Percentiles rank a stretch among this genome's conserved stretches.
phyloP scores from a whole-genome alignment of 108 stramenopile species.

The Skeletonema costatum region DNA sequence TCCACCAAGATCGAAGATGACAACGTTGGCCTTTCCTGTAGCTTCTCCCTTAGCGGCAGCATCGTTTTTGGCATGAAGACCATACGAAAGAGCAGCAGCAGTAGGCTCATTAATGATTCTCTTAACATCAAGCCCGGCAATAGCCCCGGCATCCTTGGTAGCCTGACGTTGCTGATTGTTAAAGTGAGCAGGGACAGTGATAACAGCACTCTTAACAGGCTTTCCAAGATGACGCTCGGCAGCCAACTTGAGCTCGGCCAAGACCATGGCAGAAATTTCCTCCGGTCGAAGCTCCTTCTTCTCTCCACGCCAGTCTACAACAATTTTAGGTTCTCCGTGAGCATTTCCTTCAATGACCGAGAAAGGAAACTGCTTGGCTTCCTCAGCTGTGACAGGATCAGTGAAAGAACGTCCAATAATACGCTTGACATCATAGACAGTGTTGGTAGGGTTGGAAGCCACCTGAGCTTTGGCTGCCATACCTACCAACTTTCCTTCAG shows the following conservation, averaged over 20 bases:
- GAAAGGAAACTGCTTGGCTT: conserved; percentile 60
- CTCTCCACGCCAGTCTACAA: conserved; percentile 55
- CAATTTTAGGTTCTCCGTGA: conserved; percentile 50
- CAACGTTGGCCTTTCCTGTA: conserved; percentile 56
- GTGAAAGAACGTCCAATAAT: conserved; percentile 64
- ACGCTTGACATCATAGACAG: conserved; percentile 72
- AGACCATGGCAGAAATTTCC: conserved; percentile 67
- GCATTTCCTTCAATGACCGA: conserved; percentile 45
- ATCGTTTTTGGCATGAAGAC: conserved; percentile 54
- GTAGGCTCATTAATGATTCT: conserved; percentile 84
- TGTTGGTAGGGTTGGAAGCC: conserved; percentile 57
- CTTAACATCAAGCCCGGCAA: conserved; percentile 65
- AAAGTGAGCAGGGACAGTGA: conserved; percentile 90
- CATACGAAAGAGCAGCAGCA: conserved; percentile 74
- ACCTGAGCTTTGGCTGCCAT: conserved; percentile 67
- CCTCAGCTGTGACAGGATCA: conserved; percentile 57
- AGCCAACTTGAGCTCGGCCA: conserved; percentile 58
- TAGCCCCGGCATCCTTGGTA: conserved; percentile 80
- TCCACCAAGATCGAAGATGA: conserved; percentile 86
- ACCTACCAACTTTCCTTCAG: conserved; percentile 59
- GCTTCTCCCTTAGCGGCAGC: conserved; percentile 20
- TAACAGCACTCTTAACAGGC: conserved; percentile 68
- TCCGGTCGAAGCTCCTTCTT: conserved; percentile 63
- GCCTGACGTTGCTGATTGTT: conserved; percentile 91
- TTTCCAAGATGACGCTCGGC: conserved; percentile 60